Evolutionary conservation across 75 land plant genomes (phyloP), one percentile per base, ranked within the genome.

Genomic region (Selaginella tamariscina): DNA sequence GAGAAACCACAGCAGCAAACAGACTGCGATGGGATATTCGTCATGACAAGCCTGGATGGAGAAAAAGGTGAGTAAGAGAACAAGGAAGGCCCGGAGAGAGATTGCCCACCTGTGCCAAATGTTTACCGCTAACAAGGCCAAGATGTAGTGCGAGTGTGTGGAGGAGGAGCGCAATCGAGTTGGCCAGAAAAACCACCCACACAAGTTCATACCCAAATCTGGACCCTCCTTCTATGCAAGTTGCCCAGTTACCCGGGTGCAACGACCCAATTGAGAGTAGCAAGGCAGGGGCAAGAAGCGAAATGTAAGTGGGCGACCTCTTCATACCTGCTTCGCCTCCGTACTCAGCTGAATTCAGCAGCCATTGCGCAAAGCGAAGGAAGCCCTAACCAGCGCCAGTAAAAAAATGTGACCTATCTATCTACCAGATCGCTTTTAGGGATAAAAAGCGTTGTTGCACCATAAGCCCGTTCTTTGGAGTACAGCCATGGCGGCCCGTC

Each of bases 241-340:
- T 87, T n/a, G 82, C 85, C 96, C 96, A 94, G 56, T 89, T 94
- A 54, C 91, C 98, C 44, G 86, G 91, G 62, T 94, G 96, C 67
- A 94, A 79, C 71, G 79, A 94, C 18, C 91, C 88, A 70, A 87
- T 70, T 26, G 86, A 79, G 2, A 87, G 68, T 29, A 90, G 59
- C 66, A 94, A 73, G 27, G 71, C 78, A 26, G 98, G 88, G 27
- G 80, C 80, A 23, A 84, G 62, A 56, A 74, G 54, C 0, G 90
- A 83, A 1, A 67, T 54, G 20, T 66, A 72, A 20, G 29, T 64
- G 54, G 18, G 0, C 87, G 90, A 83, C 64, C 68, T 39, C 96
- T 92, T 18, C 96, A 88, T 2, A 59, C 54, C 1, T 90, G 49
- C 49, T 39, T 39, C 49, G 49, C 49, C 49, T 5, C 15, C 15